Conservation (phyloP, 306 rosid species). For the Gastrolobium villosum region DNA sequence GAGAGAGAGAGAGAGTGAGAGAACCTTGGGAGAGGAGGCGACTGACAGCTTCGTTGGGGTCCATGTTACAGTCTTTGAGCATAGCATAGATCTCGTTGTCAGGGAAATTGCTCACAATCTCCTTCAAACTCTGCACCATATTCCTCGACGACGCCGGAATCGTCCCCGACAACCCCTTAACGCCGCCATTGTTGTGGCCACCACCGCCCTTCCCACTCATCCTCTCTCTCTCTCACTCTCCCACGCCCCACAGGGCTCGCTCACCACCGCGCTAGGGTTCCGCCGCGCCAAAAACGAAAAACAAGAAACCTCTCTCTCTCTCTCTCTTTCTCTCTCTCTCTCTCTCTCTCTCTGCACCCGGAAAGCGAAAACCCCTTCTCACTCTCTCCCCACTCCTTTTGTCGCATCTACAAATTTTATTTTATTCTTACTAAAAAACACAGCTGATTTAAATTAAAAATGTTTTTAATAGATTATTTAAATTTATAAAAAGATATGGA, state of each 20-base stretch:
- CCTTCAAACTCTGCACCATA: conserved; percentile 87
- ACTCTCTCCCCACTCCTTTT: conserved; percentile 44
- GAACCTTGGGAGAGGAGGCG: conserved; percentile 85
- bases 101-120: conserved; percentile 76
- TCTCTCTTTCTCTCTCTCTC: neutral
- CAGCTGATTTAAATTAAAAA: too few relatives aligned
- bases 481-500: too few relatives aligned
- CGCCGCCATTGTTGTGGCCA: conserved; percentile 26
- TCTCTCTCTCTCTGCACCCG: neutral
- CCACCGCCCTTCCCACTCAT: conserved; percentile 80
- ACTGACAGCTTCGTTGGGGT: conserved; percentile 87
- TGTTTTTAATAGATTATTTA: too few relatives aligned
- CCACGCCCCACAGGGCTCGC: neutral
- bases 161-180: conserved; percentile 46
- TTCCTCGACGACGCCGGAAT: conserved; percentile 75
- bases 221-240: neutral
- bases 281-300: conserved; percentile 35
- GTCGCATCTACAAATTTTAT: conserved; percentile 16
- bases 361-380: conserved; percentile 47
- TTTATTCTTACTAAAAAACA: neutral
- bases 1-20: neutral
- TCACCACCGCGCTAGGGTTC: conserved; percentile 34
- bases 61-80: conserved; percentile 88
- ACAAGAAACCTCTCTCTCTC: neutral
- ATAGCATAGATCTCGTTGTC: conserved; percentile 84